Evolutionary conservation across 768 basidiomycete species (phyloP).

Genomic region (Pleurotus djamor): DNA sequence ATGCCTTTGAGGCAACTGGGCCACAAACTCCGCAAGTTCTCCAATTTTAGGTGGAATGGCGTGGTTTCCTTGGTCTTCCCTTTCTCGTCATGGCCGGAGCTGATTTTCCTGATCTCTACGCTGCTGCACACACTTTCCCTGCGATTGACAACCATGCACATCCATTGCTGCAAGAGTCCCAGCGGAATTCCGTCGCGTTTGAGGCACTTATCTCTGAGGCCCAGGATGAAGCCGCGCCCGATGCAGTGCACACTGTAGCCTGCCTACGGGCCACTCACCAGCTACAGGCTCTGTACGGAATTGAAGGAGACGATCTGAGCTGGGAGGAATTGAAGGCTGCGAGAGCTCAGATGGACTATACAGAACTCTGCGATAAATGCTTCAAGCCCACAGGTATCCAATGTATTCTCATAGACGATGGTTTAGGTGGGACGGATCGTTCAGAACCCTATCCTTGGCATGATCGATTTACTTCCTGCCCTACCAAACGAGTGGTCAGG

Average conservation of each 20-base stretch:
- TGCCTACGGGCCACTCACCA: slow-evolving; percentile 56
- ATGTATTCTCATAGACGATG: slow-evolving; percentile 73
- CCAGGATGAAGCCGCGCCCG: slow-evolving; percentile 45
- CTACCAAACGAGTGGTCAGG: slow-evolving; percentile 61
- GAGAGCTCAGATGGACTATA: slow-evolving; percentile 44
- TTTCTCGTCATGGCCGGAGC: not conserved
- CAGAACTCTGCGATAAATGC: slow-evolving; percentile 52
- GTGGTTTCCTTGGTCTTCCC: not conserved
- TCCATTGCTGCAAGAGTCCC: slow-evolving; percentile 50
- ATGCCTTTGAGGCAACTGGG: not conserved
- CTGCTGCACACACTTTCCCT: slow-evolving; percentile 36
- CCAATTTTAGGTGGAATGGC: too few species aligned
- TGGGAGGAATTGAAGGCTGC: slow-evolving; percentile 62
- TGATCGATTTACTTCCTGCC: slow-evolving; percentile 50
- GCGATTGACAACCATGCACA: slow-evolving; percentile 84
- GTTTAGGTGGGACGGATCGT: slow-evolving; percentile 46
- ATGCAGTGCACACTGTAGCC: slow-evolving; percentile 56
- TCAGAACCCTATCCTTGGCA: slow-evolving; percentile 61
- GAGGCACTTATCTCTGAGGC: slow-evolving; percentile 72
- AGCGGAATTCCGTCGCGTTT: slow-evolving; percentile 48
- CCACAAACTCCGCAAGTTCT: too few species aligned
- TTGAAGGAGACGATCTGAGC: slow-evolving; percentile 29
- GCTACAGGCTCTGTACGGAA: slow-evolving; percentile 47
- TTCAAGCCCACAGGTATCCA: slow-evolving; percentile 60
- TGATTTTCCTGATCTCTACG: slow-evolving; percentile 15